Conservation (phyloP, 495 filamentous ascomycete genomes). For the Evansstolkia leycettana region DNA sequence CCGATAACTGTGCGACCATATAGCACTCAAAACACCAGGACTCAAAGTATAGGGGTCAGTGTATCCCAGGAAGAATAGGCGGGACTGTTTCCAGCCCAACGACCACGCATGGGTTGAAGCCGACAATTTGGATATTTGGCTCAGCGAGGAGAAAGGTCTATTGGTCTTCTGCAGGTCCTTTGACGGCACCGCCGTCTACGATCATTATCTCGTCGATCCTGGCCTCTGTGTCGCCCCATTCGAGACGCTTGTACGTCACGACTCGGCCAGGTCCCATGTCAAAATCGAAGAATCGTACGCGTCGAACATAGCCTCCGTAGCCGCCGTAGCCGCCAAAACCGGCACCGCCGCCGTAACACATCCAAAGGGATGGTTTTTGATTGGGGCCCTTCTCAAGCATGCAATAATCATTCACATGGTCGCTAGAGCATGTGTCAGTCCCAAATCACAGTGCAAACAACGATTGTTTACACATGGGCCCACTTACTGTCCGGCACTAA, state of each 20-base stretch:
- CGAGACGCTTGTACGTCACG: constrained; percentile 82
- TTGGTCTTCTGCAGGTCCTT: constrained; percentile 8
- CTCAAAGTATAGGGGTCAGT: no score
- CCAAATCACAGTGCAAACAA: no score
- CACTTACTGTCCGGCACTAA: constrained; percentile 81
- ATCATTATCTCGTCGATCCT: constrained; percentile 77
- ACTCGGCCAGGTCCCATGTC: constrained; percentile 81
- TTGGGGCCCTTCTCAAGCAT: constrained; percentile 41
- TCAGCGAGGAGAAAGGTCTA: no score
- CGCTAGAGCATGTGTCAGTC: no score
- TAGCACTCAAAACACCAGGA: no score
- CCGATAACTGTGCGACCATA: no score
- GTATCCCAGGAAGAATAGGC: no score
- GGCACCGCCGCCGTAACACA: constrained; percentile 87
- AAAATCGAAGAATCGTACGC: constrained; percentile 81
- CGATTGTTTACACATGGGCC: no score
- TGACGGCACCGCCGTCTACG: constrained; percentile 64
- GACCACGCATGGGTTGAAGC: no score
- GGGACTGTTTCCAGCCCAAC: no score
- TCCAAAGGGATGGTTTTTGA: constrained; percentile 70
- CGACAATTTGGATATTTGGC: no score
- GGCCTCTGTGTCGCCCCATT: constrained; percentile 62
- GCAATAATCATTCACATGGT: constrained; percentile 96
- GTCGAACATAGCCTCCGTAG: constrained; percentile 71
- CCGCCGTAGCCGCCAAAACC: constrained; percentile 94